Evolutionary conservation across 2,329 filamentous ascomycete species (phyloP).

Genomic region (Ophiosphaerella korrae): DNA sequence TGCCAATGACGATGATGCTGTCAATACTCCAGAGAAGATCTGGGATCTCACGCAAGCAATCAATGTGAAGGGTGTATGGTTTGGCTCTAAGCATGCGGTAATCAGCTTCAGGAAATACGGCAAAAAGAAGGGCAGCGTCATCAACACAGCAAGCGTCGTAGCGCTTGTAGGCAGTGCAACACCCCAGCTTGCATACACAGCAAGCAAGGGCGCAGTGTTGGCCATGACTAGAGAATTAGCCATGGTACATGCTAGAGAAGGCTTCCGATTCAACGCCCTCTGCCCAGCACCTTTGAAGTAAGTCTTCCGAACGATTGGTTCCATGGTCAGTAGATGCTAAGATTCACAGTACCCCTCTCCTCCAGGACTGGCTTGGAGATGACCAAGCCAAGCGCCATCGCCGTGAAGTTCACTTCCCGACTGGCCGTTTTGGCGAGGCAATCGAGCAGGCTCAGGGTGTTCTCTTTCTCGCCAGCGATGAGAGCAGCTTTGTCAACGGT

Average conservation of each 20-base stretch:
- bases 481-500: slow-evolving; percentile 88
- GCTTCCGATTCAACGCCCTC: slow-evolving; percentile 86
- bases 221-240: slow-evolving; percentile 89
- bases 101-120: slow-evolving; percentile 77
- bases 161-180: slow-evolving; percentile 86
- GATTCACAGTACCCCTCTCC: slow-evolving; percentile 70
- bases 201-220: slow-evolving; percentile 89
- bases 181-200: slow-evolving; percentile 89
- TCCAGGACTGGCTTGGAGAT: slow-evolving; percentile 93
- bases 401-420: slow-evolving; percentile 88
- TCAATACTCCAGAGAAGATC: slow-evolving; percentile 85
- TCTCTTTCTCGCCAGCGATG: slow-evolving; percentile 83
- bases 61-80: slow-evolving; percentile 99
- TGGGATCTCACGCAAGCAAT: slow-evolving; percentile 94
- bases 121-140: slow-evolving; percentile 80
- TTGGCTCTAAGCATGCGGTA: slow-evolving; percentile 88
- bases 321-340: slow-evolving; percentile 12
- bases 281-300: slow-evolving; percentile 89
- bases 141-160: slow-evolving; percentile 91
- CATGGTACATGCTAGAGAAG: slow-evolving; percentile 88
- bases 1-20: slow-evolving; percentile 66
- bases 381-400: slow-evolving; percentile 80
- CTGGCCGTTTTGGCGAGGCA: slow-evolving; percentile 88
- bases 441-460: slow-evolving; percentile 91
- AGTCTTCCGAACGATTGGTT: slow-evolving; percentile 16